Evolutionary conservation across 176 grass and related monocot species (phyloP).

Genomic region (Urochloa ruziziensis): DNA sequence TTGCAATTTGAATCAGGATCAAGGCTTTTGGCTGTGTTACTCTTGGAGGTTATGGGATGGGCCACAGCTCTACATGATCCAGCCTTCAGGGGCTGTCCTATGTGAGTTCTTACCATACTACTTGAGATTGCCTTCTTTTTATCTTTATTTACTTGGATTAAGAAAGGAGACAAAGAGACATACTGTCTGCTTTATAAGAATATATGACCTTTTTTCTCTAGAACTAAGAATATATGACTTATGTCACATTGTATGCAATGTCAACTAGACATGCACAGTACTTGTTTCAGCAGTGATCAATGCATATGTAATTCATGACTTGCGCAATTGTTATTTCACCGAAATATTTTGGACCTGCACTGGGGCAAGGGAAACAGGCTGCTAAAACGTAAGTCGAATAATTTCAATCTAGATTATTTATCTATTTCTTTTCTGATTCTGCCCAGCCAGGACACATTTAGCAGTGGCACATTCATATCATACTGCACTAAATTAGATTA

Average conservation of each 20-base stretch:
- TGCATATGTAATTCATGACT: slow-evolving; percentile 14
- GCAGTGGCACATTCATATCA: background rate
- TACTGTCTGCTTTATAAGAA: background rate
- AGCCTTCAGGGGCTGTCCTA: slow-evolving; percentile 62
- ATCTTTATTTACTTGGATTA: background rate
- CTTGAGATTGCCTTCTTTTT: slow-evolving; percentile 11
- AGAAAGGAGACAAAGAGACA: background rate
- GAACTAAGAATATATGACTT: background rate
- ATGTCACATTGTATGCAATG: background rate
- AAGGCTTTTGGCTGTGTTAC: slow-evolving; percentile 69
- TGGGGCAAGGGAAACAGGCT: slow-evolving; percentile 67
- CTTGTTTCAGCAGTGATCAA: background rate
- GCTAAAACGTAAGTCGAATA: slow-evolving; percentile 65
- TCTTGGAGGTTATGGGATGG: slow-evolving; percentile 82
- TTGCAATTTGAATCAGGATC: background rate
- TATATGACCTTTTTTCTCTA: too few species aligned
- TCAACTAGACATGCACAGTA: background rate
- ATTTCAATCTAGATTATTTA: background rate
- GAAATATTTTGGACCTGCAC: slow-evolving; percentile 63
- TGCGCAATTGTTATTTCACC: slow-evolving; percentile 21
- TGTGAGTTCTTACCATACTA: slow-evolving; percentile 30
- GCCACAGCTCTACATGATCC: slow-evolving; percentile 67
- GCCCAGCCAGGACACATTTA: background rate
- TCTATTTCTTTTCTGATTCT: background rate
- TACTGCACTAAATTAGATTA: background rate